Percentiles rank a stretch among this genome's conserved stretches.
Evolutionary conservation across 805 yeast species (phyloP).

Genomic region (Ogataea trehaloabstinens): DNA sequence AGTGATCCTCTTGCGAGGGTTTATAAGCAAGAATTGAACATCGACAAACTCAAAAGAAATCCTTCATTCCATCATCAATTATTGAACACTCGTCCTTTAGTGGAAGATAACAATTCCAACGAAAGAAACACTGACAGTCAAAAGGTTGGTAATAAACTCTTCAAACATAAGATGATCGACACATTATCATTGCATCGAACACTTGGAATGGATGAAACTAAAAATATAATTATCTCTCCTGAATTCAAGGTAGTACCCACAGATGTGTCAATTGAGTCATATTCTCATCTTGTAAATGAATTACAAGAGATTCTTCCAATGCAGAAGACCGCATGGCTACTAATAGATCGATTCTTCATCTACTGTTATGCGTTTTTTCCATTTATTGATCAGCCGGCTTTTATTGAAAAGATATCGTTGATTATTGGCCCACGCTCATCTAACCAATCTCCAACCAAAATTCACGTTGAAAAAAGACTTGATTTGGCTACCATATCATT

Average conservation of each 20-base stretch:
- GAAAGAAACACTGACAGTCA: slow-evolving; percentile 4
- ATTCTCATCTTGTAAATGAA: neutral
- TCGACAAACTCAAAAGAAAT: slow-evolving; percentile 4
- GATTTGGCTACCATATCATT: slow-evolving; percentile 42
- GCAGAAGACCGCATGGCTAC: slow-evolving; percentile 37
- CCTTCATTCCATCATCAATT: slow-evolving; percentile 9
- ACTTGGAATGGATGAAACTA: neutral
- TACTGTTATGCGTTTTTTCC: slow-evolving; percentile 49
- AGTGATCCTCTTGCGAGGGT: slow-evolving; percentile 16
- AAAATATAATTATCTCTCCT: neutral
- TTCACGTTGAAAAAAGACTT: slow-evolving; percentile 36
- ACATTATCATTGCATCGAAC: slow-evolving; percentile 2
- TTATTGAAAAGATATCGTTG: slow-evolving; percentile 27
- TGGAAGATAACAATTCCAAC: neutral
- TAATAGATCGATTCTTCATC: slow-evolving; percentile 41
- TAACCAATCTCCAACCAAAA: slow-evolving; percentile 27
- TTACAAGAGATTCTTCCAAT: slow-evolving; percentile 38
- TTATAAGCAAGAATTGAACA: slow-evolving; percentile 1
- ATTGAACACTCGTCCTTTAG: slow-evolving; percentile 13
- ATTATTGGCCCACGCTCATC: slow-evolving; percentile 36
- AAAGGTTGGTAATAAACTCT: slow-evolving; percentile 8
- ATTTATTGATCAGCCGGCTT: slow-evolving; percentile 38
- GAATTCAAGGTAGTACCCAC: neutral
- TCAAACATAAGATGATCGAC: slow-evolving; percentile 13
- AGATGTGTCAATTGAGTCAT: neutral